These are phyloP conservation scores for Phylloboletellus chloephorus DNA, from an alignment of 1,284 basidiomycete species.

Conservation along the genomic window DNA sequence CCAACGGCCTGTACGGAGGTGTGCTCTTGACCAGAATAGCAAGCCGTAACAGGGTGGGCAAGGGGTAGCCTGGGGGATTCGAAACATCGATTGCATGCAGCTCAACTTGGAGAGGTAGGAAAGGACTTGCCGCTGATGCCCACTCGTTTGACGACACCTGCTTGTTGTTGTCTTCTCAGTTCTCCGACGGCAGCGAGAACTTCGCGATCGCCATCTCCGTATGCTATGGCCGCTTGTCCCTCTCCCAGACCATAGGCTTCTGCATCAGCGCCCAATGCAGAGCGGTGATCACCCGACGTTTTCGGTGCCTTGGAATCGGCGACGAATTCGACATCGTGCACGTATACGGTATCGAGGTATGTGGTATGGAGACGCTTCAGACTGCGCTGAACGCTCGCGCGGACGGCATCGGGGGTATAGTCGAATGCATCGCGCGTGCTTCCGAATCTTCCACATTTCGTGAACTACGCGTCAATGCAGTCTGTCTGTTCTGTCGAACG, in stretches of 20 bases:
- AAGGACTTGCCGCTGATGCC: slow-evolving; percentile 73
- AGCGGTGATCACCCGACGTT: slow-evolving; percentile 48
- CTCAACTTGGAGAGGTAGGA: slow-evolving; percentile 12
- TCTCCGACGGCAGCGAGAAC: slow-evolving; percentile 72
- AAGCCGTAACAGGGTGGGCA: slow-evolving; percentile 85
- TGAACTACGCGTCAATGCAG: slow-evolving; percentile 51
- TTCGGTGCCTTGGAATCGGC: slow-evolving; percentile 50
- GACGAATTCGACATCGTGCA: slow-evolving; percentile 93
- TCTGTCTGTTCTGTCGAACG: background rate
- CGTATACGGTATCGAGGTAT: slow-evolving; percentile 83
- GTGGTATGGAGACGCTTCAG: slow-evolving; percentile 71
- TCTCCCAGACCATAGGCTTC: slow-evolving; percentile 56
- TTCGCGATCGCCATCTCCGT: slow-evolving; percentile 76
- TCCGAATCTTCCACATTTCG: slow-evolving; percentile 93
- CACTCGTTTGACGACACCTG: slow-evolving; percentile 74
- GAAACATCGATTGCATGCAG: background rate
- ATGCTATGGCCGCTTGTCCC: slow-evolving; percentile 54
- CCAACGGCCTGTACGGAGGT: slow-evolving; percentile 63
- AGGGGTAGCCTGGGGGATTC: slow-evolving; percentile 63
- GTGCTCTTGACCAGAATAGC: slow-evolving; percentile 69
- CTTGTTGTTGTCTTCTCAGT: slow-evolving; percentile 70
- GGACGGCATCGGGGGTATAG: slow-evolving; percentile 70
- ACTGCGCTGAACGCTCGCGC: slow-evolving; percentile 66
- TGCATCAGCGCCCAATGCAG: slow-evolving; percentile 49
- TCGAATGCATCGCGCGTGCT: slow-evolving; percentile 60